Percentiles rank a stretch among this genome's conserved stretches.
Evolutionary conservation across 345 rosid species (phyloP).

Genomic region (Nephelium lappaceum): DNA sequence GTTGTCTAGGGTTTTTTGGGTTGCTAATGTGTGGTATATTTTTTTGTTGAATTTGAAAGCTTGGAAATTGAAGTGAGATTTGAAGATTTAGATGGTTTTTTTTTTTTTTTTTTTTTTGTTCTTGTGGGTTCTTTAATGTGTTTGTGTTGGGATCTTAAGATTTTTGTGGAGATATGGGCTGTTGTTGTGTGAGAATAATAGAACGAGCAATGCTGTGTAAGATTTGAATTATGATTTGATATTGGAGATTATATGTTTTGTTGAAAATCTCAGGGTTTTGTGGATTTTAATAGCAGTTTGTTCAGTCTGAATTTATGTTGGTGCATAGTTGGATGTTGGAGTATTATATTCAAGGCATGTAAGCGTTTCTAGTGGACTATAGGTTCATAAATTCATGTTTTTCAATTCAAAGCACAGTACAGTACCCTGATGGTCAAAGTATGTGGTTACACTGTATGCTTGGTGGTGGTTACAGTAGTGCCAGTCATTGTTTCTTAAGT

Average conservation of each 20-base stretch:
- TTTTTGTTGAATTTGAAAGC: not conserved
- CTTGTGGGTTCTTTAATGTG: not conserved
- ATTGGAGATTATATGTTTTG: not conserved
- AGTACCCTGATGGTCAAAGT: not conserved
- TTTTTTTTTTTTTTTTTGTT: not conserved
- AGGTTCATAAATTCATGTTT: not conserved
- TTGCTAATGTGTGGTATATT: not conserved
- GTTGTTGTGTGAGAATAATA: not conserved
- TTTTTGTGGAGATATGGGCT: conserved; percentile 8
- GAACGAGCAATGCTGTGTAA: not conserved
- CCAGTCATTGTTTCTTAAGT: not conserved
- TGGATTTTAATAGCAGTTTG: not conserved
- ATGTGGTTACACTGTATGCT: not conserved
- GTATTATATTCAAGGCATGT: not conserved
- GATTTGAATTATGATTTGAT: not conserved
- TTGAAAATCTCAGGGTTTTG: conserved; percentile 3
- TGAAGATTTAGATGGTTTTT: not conserved
- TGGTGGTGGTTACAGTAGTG: not conserved
- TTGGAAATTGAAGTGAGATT: not conserved
- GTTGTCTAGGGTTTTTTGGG: not conserved
- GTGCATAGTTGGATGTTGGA: not conserved
- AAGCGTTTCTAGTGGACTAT: conserved; percentile 1
- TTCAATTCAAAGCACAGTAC: not conserved
- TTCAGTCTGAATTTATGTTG: not conserved
- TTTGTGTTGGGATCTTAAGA: not conserved